Evolutionary conservation across 176 grass and related monocot species (phyloP), one percentile per base, ranked within the genome.

Genomic region (Oryza officinalis): DNA sequence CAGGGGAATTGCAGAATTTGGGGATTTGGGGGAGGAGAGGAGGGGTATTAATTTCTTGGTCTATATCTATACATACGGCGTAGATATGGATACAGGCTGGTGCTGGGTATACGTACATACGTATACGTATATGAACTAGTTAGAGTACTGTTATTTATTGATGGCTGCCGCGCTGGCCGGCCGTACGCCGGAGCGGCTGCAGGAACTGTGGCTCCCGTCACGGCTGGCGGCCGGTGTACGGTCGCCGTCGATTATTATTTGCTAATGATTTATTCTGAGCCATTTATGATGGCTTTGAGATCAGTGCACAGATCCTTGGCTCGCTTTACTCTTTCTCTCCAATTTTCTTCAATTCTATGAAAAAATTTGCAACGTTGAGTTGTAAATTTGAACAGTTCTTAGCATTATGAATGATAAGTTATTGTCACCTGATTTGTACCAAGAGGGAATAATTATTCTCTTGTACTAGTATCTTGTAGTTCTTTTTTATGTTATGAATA

Each of bases 21-120:
- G 57, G 57, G 9, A 61, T 61, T 61, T 25, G n/a, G n/a, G n/a
- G 32, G 40, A 38, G 47, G 82, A 54, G 28, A 83, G 65, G 26
- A 77, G 25, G 69, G 37, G 81, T 26, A 69, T 64, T 78, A 13
- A 88, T 80, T 87, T 90, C 63, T 90, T 77, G 64, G 38, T 81
- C 79, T 35, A 9, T 49, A 85, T 79, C 68, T 83, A 87, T 71
- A 80, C 27, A 86, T 81, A 91, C 78, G 46, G 65, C 30, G 31
- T 88, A 79, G 60, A 93, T 86, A 83, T 22, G 67, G 31, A 63
- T 70, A 63, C 17, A 1, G 0, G 20, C 50, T 76, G 22, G 46
- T 87, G 78, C n/a, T 41, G 67, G 27, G 61, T 23, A 82, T 43
- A 68, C 22, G n/a, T 65, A 25, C 11, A 63, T 7, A 57, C 5